Percentiles rank a stretch among this genome's conserved stretches.
Evolutionary conservation across 129 eudicot species (phyloP).

Genomic region (Deinandra increscens): DNA sequence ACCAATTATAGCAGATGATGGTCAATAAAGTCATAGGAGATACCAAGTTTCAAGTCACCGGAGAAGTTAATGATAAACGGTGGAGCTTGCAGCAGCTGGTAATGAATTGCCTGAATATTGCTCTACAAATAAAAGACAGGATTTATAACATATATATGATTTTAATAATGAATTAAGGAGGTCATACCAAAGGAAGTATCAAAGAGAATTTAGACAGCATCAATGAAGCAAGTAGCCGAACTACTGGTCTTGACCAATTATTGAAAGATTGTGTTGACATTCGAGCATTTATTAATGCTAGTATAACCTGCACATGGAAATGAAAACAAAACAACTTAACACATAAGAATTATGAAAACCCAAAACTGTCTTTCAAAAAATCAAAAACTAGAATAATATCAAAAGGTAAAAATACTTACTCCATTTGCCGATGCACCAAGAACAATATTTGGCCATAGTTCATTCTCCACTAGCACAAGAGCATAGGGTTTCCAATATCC

Average conservation of each 20-base stretch:
- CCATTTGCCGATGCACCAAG: conserved; percentile 69
- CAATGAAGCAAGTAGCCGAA: conserved; percentile 46
- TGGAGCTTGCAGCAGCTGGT: conserved; percentile 90
- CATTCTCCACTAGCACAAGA: conserved; percentile 75
- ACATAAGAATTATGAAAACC: neutral
- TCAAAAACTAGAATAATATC: neutral
- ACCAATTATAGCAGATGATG: neutral
- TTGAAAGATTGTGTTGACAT: conserved; percentile 66
- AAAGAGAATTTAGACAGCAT: conserved; percentile 87
- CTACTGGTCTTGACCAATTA: conserved; percentile 66
- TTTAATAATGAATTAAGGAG: conserved; percentile 1
- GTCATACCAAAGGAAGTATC: conserved; percentile 80
- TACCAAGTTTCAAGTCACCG: conserved; percentile 88
- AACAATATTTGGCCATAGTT: conserved; percentile 95
- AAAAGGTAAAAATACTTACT: conserved; percentile 41
- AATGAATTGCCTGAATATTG: conserved; percentile 70
- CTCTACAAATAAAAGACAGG: conserved; percentile 42
- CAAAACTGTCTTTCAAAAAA: neutral
- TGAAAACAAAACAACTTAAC: neutral
- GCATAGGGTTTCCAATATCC: conserved; percentile 92
- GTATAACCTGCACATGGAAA: conserved; percentile 45
- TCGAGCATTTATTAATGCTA: conserved; percentile 79
- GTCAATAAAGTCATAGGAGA: conserved; percentile 14
- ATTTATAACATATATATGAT: conserved; percentile 15
- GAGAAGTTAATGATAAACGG: conserved; percentile 58